Conservation (phyloP, 192 early-diverging fungal genomes). For the Backusella parvicylindrica region DNA sequence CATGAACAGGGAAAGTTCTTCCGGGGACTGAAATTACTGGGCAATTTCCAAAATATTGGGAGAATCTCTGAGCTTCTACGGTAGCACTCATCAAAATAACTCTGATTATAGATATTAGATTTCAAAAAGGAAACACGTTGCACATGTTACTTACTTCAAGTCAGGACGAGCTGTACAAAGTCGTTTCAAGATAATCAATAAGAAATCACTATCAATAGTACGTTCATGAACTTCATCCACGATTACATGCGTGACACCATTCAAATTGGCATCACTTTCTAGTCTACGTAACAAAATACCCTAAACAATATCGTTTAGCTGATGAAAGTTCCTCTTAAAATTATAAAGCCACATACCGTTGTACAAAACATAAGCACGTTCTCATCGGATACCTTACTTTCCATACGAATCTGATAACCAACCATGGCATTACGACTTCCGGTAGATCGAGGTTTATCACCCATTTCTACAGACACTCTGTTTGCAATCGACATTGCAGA, state of each 20-base stretch:
- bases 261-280: constrained; percentile 55
- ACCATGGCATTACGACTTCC: constrained; percentile 56
- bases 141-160: constrained; percentile 40
- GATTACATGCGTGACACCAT: constrained; percentile 63
- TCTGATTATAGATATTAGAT: constrained; percentile 5
- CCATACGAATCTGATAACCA: constrained; percentile 75
- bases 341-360: constrained; percentile 40
- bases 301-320: constrained; percentile 20
- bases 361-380: constrained; percentile 75
- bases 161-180: constrained; percentile 46
- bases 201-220: constrained; percentile 71
- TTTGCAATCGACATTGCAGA: constrained; percentile 78
- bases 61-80: constrained; percentile 61
- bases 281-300: constrained; percentile 70
- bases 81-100: constrained; percentile 77
- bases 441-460: constrained; percentile 48
- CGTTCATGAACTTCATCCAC: constrained; percentile 84
- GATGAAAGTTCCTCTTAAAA: neutral
- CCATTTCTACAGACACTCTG: constrained; percentile 73
- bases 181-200: constrained; percentile 61
- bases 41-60: constrained; percentile 56
- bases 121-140: neutral
- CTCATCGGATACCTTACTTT: constrained; percentile 41
- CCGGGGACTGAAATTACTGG: constrained; percentile 61
- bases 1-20: constrained; percentile 56